A percentile compares a stretch with the other conserved stretches of the same genome.
These are phyloP conservation scores for Murraya paniculata DNA, from an alignment of 345 rosid species.

Conservation along the genomic window DNA sequence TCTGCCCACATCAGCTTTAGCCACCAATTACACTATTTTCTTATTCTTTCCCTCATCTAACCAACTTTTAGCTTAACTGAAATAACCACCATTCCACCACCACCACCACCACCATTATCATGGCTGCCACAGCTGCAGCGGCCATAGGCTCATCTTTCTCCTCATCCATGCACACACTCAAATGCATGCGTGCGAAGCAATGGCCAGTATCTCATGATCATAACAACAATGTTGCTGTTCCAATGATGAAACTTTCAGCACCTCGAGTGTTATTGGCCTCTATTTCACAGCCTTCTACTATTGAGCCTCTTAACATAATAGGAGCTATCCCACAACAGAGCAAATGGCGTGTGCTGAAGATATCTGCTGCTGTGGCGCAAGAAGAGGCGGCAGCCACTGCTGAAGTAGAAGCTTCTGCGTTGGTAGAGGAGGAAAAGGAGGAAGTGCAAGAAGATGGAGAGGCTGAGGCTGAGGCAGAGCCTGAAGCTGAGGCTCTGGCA, in stretches of 20 bases:
- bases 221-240: not conserved
- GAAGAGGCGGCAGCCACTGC: slow-evolving; percentile 36
- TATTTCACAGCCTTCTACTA: slow-evolving; percentile 11
- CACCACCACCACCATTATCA: not conserved
- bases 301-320: slow-evolving; percentile 10
- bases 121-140: slow-evolving; percentile 45
- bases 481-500: slow-evolving; percentile 18
- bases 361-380: slow-evolving; percentile 45
- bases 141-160: slow-evolving; percentile 42
- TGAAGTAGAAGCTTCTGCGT: slow-evolving; percentile 19
- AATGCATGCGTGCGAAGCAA: slow-evolving; percentile 34
- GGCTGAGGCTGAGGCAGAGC: slow-evolving; percentile 7
- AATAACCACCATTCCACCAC: slow-evolving; percentile 25
- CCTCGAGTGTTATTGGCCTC: not conserved
- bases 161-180: slow-evolving; percentile 37
- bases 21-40: not conserved
- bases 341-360: slow-evolving; percentile 39
- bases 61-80: slow-evolving; percentile 5
- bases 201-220: slow-evolving; percentile 6
- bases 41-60: not conserved
- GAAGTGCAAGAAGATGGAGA: slow-evolving; percentile 27
- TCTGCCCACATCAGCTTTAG: slow-evolving; percentile 35
- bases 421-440: slow-evolving; percentile 10
- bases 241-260: slow-evolving; percentile 19
- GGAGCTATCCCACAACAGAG: not conserved